These are phyloP conservation scores for Clonostachys byssicola DNA, from an alignment of 2,329 filamentous ascomycete species.

Conservation along the genomic window DNA sequence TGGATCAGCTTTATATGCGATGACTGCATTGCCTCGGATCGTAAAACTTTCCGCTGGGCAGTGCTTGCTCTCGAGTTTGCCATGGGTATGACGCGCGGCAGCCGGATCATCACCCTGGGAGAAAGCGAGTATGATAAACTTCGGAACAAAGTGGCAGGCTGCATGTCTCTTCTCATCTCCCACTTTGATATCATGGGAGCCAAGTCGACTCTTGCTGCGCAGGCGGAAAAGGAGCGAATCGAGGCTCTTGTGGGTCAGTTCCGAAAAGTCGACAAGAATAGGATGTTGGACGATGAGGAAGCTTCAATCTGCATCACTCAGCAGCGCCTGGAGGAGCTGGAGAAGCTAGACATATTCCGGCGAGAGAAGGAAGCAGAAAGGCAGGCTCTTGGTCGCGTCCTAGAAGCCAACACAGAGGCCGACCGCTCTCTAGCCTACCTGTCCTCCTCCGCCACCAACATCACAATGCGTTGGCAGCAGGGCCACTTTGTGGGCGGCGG, in stretches of 20 bases:
- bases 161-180: conserved; percentile 95
- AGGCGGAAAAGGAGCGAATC: conserved; percentile 85
- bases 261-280: conserved; percentile 73
- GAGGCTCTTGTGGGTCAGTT: conserved; percentile 76
- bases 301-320: conserved; percentile 70
- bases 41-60: conserved; percentile 96
- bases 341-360: conserved; percentile 72
- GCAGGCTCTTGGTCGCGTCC: conserved; percentile 81
- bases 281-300: conserved; percentile 76
- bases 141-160: conserved; percentile 86
- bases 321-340: conserved; percentile 69
- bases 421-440: conserved; percentile 92
- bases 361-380: conserved; percentile 79
- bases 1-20: conserved; percentile 99
- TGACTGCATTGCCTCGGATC: conserved; percentile 89
- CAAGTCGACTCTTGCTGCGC: conserved; percentile 85
- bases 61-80: conserved; percentile 93
- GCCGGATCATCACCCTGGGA: conserved; percentile 86
- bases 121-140: conserved; percentile 83
- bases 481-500: conserved; percentile 97
- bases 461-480: conserved; percentile 96
- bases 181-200: conserved; percentile 99
- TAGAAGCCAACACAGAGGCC: conserved; percentile 93
- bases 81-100: conserved; percentile 93
- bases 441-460: conserved; percentile 90